Base-by-base conservation (phyloP, 441 rosid species). In the Euphorbia celastroides region DNA sequence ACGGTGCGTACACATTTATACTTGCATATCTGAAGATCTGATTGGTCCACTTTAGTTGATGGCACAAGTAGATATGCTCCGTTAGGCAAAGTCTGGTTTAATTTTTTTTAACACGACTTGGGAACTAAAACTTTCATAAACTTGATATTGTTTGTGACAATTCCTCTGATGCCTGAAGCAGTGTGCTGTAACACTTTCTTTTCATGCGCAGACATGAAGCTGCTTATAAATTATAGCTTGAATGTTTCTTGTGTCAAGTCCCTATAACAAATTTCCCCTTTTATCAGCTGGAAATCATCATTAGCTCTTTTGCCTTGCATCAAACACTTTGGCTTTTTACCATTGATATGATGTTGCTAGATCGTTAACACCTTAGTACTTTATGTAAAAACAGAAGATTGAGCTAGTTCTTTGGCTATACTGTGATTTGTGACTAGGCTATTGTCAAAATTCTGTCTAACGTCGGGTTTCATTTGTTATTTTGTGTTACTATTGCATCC, bases 261-360 rank as follows among this genome's bases (percentile, higher is more conserved):
- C 50, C 48, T 19, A 44, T 12, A 2, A 44, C 3, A 0, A 3
- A 3, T 10, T 5, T 10, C 17, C 16, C 16, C 5, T 44, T 10
- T 44, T 44, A 2, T 1, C 13, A 44, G 13, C 50, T 3, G 25
- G 27, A 52, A 52, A 20, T 7, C 27, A 22, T 52, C 57, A 22
- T 52, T 52, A 28, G 57, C 57, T 52, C 57, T 52, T 52, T 50
- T 22, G 20, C 57, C 57, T 9, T 20, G 57, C 57, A 52, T 52
- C 57, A 52, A 52, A 52, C 57, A 20, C 57, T 52, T 16, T 20
- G 55, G 52, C 9, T 50, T n/a, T 50, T 50, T 25, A 50, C 11
- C 55, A 50, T 50, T 50, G n/a, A 19, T 50, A 50, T n/a, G 55
- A 19, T 6, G 25, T 50, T 50, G 55, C 55, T 4, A 50, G n/a